Conservation (phyloP, 805 yeast species). For the Maudiozyma bulderi region DNA sequence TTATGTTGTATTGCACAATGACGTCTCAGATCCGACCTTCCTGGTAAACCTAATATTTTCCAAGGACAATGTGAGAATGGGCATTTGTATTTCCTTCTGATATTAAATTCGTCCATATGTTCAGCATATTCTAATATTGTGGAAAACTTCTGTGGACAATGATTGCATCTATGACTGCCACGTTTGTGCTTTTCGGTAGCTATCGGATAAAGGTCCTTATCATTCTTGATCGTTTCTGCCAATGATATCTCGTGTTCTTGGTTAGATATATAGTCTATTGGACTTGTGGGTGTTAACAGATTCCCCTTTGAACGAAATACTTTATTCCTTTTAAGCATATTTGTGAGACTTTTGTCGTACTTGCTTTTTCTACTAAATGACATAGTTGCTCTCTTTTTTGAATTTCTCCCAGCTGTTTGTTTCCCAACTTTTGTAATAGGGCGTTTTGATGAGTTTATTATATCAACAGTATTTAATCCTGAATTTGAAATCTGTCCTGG, state of each 20-base stretch:
- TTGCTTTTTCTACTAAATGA: background rate
- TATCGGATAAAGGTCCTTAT: constrained; percentile 21
- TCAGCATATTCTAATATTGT: constrained; percentile 32
- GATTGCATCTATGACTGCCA: constrained; percentile 39
- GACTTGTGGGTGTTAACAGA: background rate
- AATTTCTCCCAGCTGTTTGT: background rate
- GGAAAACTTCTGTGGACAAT: constrained; percentile 35
- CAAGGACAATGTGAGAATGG: constrained; percentile 40
- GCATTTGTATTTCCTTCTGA: constrained; percentile 36
- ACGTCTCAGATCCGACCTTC: constrained; percentile 40
- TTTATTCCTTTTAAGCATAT: background rate
- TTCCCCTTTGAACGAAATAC: too few relatives aligned
- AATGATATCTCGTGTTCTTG: background rate
- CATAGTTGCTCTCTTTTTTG: background rate
- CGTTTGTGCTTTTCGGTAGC: constrained; percentile 31
- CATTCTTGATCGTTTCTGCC: constrained; percentile 22
- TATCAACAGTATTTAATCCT: too few relatives aligned
- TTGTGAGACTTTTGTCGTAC: background rate
- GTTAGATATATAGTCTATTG: background rate
- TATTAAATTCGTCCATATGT: constrained; percentile 36
- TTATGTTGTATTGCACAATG: constrained; percentile 42
- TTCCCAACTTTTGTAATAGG: background rate
- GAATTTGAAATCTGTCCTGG: too few relatives aligned
- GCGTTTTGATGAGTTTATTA: too few relatives aligned
- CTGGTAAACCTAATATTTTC: constrained; percentile 39